phyloP scores from a whole-genome alignment of 2,329 filamentous ascomycete genomes.

The Colletotrichum sp. region DNA sequence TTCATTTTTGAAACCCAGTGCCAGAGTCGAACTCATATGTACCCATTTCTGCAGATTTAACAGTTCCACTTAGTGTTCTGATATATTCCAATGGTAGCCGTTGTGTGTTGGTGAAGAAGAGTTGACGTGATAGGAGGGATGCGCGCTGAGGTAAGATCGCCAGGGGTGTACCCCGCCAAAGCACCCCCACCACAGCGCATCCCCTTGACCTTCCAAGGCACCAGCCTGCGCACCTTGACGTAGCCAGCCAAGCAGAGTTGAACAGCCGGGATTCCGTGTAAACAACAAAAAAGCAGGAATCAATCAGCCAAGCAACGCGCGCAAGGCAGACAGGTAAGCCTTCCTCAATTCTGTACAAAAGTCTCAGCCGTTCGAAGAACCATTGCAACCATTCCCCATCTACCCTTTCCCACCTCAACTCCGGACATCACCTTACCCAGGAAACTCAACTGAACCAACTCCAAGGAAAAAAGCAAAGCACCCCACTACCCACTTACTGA shows the following conservation, averaged over 20 bases:
- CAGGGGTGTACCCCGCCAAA: slow-evolving; percentile 10
- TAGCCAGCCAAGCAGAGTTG: slow-evolving; percentile 12
- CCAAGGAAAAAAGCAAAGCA: background rate
- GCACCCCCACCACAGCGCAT: background rate
- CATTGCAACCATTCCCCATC: background rate
- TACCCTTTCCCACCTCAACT: background rate
- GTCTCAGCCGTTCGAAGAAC: background rate
- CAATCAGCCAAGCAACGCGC: background rate
- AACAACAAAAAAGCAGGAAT: slow-evolving; percentile 13
- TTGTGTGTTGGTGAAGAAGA: background rate
- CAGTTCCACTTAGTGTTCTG: background rate
- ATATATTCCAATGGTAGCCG: background rate
- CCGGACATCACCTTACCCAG: background rate
- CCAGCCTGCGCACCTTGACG: slow-evolving; percentile 7
- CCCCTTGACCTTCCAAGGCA: slow-evolving; percentile 11
- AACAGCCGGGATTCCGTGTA: slow-evolving; percentile 12
- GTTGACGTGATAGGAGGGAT: background rate
- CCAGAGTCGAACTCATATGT: background rate
- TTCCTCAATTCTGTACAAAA: background rate
- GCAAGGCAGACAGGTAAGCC: background rate
- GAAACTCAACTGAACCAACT: background rate
- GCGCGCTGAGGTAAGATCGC: slow-evolving; percentile 7
- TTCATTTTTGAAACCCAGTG: background rate
- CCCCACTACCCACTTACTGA: background rate
- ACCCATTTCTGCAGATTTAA: background rate